phyloP scores from a whole-genome alignment of 306 rosid species.

The Begonia fuchsioides region DNA sequence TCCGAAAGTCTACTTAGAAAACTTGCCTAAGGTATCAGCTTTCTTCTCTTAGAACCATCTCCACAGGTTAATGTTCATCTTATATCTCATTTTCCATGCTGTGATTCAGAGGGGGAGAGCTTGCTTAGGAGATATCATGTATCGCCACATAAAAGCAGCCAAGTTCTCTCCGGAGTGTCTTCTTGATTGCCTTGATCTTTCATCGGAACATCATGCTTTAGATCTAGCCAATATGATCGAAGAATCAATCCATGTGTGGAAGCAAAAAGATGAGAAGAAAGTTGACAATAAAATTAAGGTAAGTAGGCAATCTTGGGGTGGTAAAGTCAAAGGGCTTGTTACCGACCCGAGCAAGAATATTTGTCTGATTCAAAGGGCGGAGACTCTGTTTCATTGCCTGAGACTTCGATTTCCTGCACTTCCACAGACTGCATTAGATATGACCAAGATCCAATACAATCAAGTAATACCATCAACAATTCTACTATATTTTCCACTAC shows the following conservation, averaged over 20 bases:
- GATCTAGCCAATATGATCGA: conserved; percentile 79
- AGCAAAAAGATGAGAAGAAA: conserved; percentile 50
- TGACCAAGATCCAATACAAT: conserved; percentile 82
- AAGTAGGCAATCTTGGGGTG: conserved; percentile 77
- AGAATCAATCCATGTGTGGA: conserved; percentile 84
- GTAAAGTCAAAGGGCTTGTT: conserved; percentile 83
- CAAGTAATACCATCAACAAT: conserved; percentile 26
- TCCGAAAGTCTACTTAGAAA: conserved; percentile 50
- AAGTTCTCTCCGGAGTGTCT: conserved; percentile 65
- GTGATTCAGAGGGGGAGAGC: conserved; percentile 68
- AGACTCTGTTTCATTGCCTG: conserved; percentile 57
- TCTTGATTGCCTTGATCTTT: conserved; percentile 74
- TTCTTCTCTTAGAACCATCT: not conserved
- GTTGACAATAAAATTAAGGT: conserved; percentile 28
- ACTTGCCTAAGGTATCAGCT: conserved; percentile 65
- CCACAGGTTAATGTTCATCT: conserved; percentile 4
- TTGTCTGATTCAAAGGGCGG: conserved; percentile 54
- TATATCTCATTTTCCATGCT: conserved; percentile 7
- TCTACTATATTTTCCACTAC: too few relatives aligned
- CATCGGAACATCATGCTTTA: conserved; percentile 76
- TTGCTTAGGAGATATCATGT: conserved; percentile 75
- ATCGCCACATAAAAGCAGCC: conserved; percentile 59
- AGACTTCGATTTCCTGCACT: conserved; percentile 75
- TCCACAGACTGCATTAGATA: conserved; percentile 81
- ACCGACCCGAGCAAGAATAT: conserved; percentile 37